Evolutionary conservation across 345 rosid genomes (phyloP).

Genomic region (Atalantia buxifolia): DNA sequence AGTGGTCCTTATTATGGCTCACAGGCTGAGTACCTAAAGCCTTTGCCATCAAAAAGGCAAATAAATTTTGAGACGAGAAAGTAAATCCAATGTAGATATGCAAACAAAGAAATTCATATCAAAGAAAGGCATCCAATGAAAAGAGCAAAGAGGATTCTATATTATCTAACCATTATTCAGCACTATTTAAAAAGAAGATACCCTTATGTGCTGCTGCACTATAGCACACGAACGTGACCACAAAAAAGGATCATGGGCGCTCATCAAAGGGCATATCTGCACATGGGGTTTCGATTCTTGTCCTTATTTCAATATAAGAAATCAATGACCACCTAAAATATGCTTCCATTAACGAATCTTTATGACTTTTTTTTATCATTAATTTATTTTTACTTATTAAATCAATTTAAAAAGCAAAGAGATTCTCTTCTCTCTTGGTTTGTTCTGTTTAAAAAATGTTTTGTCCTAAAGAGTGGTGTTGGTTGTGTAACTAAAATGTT

Average conservation of each 20-base stretch:
- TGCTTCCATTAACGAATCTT: constrained; percentile 16
- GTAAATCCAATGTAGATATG: constrained; percentile 17
- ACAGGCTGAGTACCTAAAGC: constrained; percentile 11
- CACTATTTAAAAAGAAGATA: constrained; percentile 15
- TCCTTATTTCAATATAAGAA: background rate
- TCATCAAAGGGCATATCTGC: constrained; percentile 19
- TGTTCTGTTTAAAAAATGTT: background rate
- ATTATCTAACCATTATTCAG: constrained; percentile 24
- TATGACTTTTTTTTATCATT: constrained; percentile 9
- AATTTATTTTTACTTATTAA: background rate
- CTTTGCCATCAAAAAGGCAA: constrained; percentile 24
- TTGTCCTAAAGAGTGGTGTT: constrained; percentile 16
- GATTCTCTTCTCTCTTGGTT: constrained; percentile 6
- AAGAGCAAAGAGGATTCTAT: constrained; percentile 12
- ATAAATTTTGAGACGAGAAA: constrained; percentile 26
- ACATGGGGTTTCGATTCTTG: constrained; percentile 26
- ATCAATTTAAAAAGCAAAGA: background rate
- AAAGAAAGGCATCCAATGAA: constrained; percentile 29
- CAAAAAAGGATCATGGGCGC: constrained; percentile 5
- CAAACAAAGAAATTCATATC: background rate
- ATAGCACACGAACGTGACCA: constrained; percentile 4
- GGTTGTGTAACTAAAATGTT: constrained; percentile 17
- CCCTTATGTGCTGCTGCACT: background rate
- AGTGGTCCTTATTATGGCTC: constrained; percentile 14
- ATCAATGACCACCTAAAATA: constrained; percentile 23